phyloP scores from a whole-genome alignment of 176 grass and related monocot species.

The Hordeum vulgare region MorexV3_pseudomolecules_assembly NC_058524.1:99684768-99685267 shows the following conservation, averaged over 20 bases:
- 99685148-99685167: constrained; percentile 13
- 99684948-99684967: constrained; percentile 18
- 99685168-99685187: constrained; percentile 27
- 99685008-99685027: not conserved
- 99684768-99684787: not conserved
- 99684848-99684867: not conserved
- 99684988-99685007: not conserved
- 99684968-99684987: not conserved
- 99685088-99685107: constrained; percentile 39
- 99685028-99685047: not conserved
- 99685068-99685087: constrained; percentile 24
- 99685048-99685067: constrained; percentile 28
- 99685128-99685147: constrained; percentile 62
- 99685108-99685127: not conserved
- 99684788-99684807: not conserved
- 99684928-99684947: constrained; percentile 25
- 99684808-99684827: not conserved
- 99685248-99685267: not conserved
- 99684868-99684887: not conserved
- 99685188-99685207: constrained; percentile 18
- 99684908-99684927: not conserved
- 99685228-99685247: constrained; percentile 18
- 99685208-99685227: constrained; percentile 23
- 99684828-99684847: not conserved
- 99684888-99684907: not conserved